These are phyloP conservation scores for Tritrichomonas musculus DNA, from an alignment of 208 protist species.

Conservation along the genomic window DNA sequence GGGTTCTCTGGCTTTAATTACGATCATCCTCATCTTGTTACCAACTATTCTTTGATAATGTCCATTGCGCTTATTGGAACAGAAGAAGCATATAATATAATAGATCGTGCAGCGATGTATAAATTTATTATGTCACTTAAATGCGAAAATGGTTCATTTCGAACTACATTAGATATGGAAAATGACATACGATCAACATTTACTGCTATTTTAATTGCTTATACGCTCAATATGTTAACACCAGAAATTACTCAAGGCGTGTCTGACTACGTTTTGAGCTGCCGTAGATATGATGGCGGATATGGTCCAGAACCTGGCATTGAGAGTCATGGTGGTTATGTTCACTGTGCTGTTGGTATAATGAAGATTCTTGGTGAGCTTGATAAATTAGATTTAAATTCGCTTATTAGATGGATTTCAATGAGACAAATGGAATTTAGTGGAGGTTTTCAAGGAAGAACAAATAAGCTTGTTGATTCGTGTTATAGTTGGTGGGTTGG, in stretches of 20 bases:
- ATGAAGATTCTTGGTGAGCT: conserved; percentile 35
- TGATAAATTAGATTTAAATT: conserved; percentile 25
- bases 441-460: conserved; percentile 48
- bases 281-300: background rate
- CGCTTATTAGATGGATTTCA: conserved; percentile 37
- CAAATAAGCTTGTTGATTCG: conserved; percentile 49
- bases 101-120: conserved; percentile 34
- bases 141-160: conserved; percentile 55
- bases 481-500: conserved; percentile 52
- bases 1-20: background rate
- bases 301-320: background rate
- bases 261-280: background rate
- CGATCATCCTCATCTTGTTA: conserved; percentile 12
- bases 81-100: conserved; percentile 35
- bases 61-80: conserved; percentile 55
- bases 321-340: conserved; percentile 51
- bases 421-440: conserved; percentile 36
- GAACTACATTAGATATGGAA: conserved; percentile 63
- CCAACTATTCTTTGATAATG: conserved; percentile 56
- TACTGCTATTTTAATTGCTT: background rate
- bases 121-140: conserved; percentile 37
- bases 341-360: conserved; percentile 40
- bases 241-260: background rate
- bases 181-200: conserved; percentile 51
- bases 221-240: background rate